Base-by-base conservation (phyloP, 2,329 filamentous ascomycete species). In the Magnaporthales sp. region DNA sequence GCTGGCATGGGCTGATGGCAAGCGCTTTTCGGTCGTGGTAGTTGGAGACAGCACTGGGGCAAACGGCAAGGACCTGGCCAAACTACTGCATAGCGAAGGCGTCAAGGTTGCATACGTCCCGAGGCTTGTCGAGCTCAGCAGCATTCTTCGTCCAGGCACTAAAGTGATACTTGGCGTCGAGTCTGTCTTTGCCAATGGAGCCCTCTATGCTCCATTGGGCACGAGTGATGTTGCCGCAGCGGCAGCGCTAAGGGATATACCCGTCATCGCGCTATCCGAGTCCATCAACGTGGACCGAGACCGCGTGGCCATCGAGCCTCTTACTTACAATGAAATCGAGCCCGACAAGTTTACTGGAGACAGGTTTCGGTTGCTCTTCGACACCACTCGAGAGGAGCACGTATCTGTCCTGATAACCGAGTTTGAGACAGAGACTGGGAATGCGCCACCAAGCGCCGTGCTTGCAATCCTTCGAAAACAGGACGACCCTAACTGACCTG, bases 171-270 rank as follows among this genome's bases (percentile, higher is more conserved):
- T 99, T 1, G 93, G 93, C 13, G 93, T 93, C 4, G 93, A 97
- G 75, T 91, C 92, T 54, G 95, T 99, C 88, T 95, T 97, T 80
- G 93, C 91, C 71, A 98, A 98, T 77, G 95, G 95, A 8, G 86
- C 91, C 38, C 84, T 99, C 72, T 96, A 96, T 77, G 94, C 91
- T 4, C 88, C 93, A 24, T 88, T 92, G 10, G 95, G 95, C 68
- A 97, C 93, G 3, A 92, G 91, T 27, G 86, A 95, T 68, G 85
- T 98, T 10, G 93, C 94, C 22, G 90, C 95, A 81, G 88, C 90
- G 0, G 94, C 93, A 6, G 87, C 89, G 65, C 87, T 91, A 67
- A 83, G 88, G 24, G 89, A 90, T 67, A 86, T 93, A 51, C 91
- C 91, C 0, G 92, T 98, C 67, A 89, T 96, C 38, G 92, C 96